Evolutionary conservation across 257 asterid genomes (phyloP).

Genomic region (Ballota nigra): DNA sequence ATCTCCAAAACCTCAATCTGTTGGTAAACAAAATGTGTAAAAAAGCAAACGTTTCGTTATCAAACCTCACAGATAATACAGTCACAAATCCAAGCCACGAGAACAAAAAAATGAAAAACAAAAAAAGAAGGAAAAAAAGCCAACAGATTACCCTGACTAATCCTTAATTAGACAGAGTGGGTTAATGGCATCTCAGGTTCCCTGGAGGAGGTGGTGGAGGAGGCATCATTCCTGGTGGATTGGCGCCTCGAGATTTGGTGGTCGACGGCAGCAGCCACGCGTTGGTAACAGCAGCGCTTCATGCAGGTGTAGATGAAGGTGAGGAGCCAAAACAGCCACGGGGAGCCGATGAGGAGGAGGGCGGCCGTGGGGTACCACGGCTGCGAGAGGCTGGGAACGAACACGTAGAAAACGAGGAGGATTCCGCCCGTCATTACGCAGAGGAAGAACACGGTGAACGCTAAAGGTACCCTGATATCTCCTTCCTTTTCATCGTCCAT

Average conservation of each 20-base stretch:
- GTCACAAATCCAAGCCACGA: constrained; percentile 21
- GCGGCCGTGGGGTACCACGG: constrained; percentile 70
- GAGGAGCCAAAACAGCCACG: constrained; percentile 74
- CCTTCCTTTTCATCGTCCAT: constrained; percentile 59
- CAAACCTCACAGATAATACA: constrained; percentile 17
- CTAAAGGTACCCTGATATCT: constrained; percentile 58
- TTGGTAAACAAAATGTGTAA: background rate
- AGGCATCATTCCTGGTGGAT: constrained; percentile 28
- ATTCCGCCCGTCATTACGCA: constrained; percentile 58
- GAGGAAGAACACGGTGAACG: constrained; percentile 52
- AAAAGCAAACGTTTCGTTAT: background rate
- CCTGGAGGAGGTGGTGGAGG: constrained; percentile 28
- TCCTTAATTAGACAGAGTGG: constrained; percentile 28
- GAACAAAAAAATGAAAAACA: background rate
- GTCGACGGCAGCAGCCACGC: background rate
- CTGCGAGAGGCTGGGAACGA: constrained; percentile 40
- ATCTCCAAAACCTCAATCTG: background rate
- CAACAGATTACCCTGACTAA: constrained; percentile 18
- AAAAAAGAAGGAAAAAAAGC: background rate
- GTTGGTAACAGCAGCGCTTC: constrained; percentile 33
- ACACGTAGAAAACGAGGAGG: constrained; percentile 52
- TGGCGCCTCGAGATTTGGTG: constrained; percentile 38
- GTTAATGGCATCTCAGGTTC: constrained; percentile 53
- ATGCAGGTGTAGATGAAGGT: constrained; percentile 51
- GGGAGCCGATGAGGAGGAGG: constrained; percentile 56